phyloP scores from a whole-genome alignment of 768 basidiomycete species.

The Suillus tomentosus region DNA sequence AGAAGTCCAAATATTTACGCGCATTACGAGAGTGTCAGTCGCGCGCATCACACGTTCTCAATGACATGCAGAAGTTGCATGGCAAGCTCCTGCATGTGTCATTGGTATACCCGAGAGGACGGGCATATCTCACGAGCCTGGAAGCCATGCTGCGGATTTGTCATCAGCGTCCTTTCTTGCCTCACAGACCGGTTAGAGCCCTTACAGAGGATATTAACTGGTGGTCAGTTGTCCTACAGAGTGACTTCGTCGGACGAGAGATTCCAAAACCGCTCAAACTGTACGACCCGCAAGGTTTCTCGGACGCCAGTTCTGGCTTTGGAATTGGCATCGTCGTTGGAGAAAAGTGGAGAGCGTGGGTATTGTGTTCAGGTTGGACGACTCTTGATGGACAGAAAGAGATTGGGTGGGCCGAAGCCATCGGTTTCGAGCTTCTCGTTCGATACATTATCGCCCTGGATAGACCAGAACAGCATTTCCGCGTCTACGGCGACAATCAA shows the following conservation, averaged over 20 bases:
- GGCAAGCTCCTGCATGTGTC: too few species aligned
- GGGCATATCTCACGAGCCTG: too few species aligned
- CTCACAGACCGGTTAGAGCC: too few species aligned
- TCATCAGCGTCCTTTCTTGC: too few species aligned
- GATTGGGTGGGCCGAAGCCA: neutral
- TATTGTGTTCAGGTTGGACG: neutral
- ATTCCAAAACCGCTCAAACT: neutral
- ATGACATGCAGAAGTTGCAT: too few species aligned
- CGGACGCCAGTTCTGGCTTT: constrained; percentile 18
- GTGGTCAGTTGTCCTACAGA: too few species aligned
- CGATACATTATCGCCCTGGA: neutral
- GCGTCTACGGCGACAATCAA: neutral
- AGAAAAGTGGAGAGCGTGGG: constrained; percentile 23
- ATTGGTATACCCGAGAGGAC: too few species aligned
- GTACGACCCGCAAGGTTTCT: constrained; percentile 9
- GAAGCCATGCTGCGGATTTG: too few species aligned
- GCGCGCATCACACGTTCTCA: too few species aligned
- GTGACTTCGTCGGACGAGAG: fast-evolving
- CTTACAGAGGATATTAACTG: too few species aligned
- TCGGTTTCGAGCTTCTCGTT: neutral
- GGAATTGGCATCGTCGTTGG: constrained; percentile 25
- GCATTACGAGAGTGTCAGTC: too few species aligned
- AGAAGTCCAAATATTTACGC: too few species aligned
- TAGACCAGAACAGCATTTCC: neutral
- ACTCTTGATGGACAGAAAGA: neutral